phyloP scores from a whole-genome alignment of 2,329 filamentous ascomycete genomes.

The Nakataea oryzae region DNA sequence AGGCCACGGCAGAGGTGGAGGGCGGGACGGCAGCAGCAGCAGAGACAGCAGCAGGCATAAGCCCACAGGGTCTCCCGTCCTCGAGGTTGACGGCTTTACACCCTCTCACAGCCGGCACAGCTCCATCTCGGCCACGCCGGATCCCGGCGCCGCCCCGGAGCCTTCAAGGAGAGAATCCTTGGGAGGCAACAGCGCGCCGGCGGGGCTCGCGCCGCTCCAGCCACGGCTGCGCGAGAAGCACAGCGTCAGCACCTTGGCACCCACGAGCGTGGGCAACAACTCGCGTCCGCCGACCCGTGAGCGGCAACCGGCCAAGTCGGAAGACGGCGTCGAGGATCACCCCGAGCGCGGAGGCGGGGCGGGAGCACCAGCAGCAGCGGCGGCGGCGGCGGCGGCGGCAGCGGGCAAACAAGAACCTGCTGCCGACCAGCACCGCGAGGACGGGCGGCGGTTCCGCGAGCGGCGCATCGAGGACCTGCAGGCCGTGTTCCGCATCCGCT shows the following conservation, averaged over 20 bases:
- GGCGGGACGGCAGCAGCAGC: neutral
- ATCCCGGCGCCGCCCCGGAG: conserved; percentile 13
- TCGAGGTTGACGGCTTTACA: conserved; percentile 2
- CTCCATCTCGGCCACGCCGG: conserved; percentile 17
- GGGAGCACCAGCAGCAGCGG: conserved; percentile 12
- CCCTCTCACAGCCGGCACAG: conserved; percentile 16
- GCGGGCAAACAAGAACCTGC: conserved; percentile 8
- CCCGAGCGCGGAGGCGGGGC: conserved; percentile 5
- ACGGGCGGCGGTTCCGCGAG: conserved; percentile 39
- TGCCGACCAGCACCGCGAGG: conserved; percentile 12
- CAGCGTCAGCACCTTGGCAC: conserved; percentile 51
- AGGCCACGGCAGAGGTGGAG: neutral
- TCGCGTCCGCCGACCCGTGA: conserved; percentile 51
- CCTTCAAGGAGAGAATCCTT: neutral
- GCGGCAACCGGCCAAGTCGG: conserved; percentile 25
- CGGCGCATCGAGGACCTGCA: conserved; percentile 79
- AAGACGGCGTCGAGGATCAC: conserved; percentile 10
- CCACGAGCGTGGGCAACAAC: conserved; percentile 38
- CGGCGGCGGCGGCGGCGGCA: conserved; percentile 24
- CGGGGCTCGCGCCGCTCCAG: conserved; percentile 1
- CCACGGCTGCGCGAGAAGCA: conserved; percentile 42
- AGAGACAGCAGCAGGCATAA: neutral
- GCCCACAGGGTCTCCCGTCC: neutral
- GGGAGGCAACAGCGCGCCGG: conserved; percentile 11
- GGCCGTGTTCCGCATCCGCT: conserved; percentile 82